Evolutionary conservation across 2,329 filamentous ascomycete species (phyloP), one percentile per base, ranked within the genome.

Genomic region (Calonectria pseudoturangicola): DNA sequence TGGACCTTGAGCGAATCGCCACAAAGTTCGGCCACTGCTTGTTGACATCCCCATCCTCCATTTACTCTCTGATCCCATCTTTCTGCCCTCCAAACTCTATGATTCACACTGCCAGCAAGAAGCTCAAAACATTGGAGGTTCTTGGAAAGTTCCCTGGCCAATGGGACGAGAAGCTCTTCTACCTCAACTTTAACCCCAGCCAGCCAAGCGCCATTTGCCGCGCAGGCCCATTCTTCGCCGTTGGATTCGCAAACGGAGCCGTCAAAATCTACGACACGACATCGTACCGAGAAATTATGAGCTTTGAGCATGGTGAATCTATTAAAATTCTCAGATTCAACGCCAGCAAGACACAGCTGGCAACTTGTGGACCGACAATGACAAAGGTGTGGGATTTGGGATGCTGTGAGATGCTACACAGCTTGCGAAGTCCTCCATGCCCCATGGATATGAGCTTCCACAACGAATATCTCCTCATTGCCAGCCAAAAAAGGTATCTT

Each of bases 101-200:
- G 64, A 62, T 82, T 27, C 74, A 75, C 71, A 77, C 73, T 28
- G 74, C 71, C 54, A 41, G 56, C 10, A 50, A 36, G 13, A 48
- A 54, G 41, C 60, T 66, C 7, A 66, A 72, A 27, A 75, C 64
- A 12, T 67, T 83, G 3, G 33, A 65, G 18, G 76, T 84, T 2
- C 21, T 79, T 56, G 81, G 81, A 4, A 45, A 76, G 15, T 58
- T 51, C 15, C 73, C 76, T 13, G 48, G 73, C 21, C 73, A 79
- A 54, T 82, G 83, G 82, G 81, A 83, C 70, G 83, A 84, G 25
- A 78, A 79, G 63, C 62, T 84, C 2, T 70, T 77, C 4, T 81
- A 77, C 51, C 78, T 84, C 36, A 71, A 81, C 47, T 81, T 80
- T 28, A 75, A 67, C 36, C 73, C 77, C 21, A 70, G 74, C 27